Conservation (phyloP, 331 rosid species). For the Prunus yedoensis region DNA sequence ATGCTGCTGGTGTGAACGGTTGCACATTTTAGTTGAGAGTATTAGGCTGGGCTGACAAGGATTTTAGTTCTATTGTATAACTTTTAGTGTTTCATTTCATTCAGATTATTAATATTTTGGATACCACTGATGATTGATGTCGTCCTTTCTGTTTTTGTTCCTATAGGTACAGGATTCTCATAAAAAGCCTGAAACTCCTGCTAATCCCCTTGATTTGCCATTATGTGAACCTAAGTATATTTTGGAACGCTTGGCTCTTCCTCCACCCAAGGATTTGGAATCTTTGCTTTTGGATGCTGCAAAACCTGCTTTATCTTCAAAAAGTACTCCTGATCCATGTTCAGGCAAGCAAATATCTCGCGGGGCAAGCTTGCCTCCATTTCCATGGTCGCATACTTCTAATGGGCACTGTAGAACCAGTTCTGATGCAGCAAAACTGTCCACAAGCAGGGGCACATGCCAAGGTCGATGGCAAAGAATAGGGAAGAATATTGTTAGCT, state of each 20-base stretch:
- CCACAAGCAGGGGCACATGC: slow-evolving; percentile 69
- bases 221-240: slow-evolving; percentile 61
- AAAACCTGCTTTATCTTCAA: slow-evolving; percentile 56
- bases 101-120: background rate
- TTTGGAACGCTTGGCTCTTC: slow-evolving; percentile 63
- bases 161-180: slow-evolving; percentile 53
- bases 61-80: slow-evolving; percentile 6
- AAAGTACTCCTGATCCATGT: slow-evolving; percentile 61
- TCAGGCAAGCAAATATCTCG: slow-evolving; percentile 71
- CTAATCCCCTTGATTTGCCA: slow-evolving; percentile 60
- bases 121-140: background rate
- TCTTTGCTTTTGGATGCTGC: slow-evolving; percentile 85
- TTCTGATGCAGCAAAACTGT: slow-evolving; percentile 65
- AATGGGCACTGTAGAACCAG: slow-evolving; percentile 68
- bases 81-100: background rate
- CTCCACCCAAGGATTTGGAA: slow-evolving; percentile 71
- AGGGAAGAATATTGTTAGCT: slow-evolving; percentile 42
- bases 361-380: slow-evolving; percentile 72
- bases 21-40: slow-evolving; percentile 1
- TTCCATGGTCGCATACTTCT: slow-evolving; percentile 86
- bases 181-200: slow-evolving; percentile 48
- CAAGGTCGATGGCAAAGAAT: slow-evolving; percentile 84
- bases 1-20: background rate
- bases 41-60: background rate
- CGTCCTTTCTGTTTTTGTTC: background rate